phyloP scores from a whole-genome alignment of 371 early-diverging fungal genomes.

The Syncephalastrum racemosum region DNA sequence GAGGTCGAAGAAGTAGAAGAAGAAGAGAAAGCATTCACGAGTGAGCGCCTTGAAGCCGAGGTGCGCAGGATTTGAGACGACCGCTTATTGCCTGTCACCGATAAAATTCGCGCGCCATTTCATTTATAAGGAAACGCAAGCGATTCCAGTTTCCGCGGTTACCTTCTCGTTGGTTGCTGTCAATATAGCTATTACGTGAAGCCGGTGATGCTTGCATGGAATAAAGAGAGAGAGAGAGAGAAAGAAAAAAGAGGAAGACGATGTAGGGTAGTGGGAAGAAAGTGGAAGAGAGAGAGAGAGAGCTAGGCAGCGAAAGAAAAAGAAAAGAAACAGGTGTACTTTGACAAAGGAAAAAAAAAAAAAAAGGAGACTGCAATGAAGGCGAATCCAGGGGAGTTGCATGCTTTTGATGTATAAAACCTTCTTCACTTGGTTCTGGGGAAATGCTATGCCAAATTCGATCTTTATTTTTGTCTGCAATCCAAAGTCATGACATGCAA shows the following conservation, averaged over 20 bases:
- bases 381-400: background rate
- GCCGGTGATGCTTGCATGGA: no score
- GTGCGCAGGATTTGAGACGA: conserved; percentile 2
- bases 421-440: background rate
- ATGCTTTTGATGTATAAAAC: background rate
- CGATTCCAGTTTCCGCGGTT: no score
- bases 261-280: background rate
- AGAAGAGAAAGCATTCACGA: conserved; percentile 15
- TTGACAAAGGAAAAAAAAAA: background rate
- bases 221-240: background rate
- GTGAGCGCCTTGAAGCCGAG: conserved; percentile 15
- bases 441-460: conserved; percentile 8
- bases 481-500: no score
- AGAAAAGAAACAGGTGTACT: background rate
- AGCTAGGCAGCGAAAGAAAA: background rate
- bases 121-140: no score
- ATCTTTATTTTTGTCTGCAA: no score
- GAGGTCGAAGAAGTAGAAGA: background rate
- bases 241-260: conserved; percentile 6
- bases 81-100: no score
- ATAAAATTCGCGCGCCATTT: no score
- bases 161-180: no score
- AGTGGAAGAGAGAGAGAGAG: conserved; percentile 3
- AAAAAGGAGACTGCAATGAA: conserved; percentile 5
- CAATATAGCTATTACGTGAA: no score